These are phyloP conservation scores for Thalassiosira allenii DNA, from an alignment of 352 stramenopile species.

Conservation along the genomic window DNA sequence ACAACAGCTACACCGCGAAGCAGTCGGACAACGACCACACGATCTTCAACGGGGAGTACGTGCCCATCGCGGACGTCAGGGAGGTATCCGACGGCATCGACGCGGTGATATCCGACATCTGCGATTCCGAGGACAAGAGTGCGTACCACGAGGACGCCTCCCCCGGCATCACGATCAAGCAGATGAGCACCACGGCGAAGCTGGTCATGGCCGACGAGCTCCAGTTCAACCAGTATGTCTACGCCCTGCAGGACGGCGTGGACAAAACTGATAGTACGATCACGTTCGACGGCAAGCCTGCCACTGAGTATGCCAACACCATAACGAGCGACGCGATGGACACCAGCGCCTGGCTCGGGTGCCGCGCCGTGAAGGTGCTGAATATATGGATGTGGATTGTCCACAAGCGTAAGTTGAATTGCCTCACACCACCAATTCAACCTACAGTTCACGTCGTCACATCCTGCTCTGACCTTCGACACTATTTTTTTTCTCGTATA, in stretches of 20 bases:
- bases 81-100: constrained; percentile 44
- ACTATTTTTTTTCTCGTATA: too few species aligned
- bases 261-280: constrained; percentile 58
- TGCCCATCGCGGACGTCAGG: constrained; percentile 48
- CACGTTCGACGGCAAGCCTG: constrained; percentile 63
- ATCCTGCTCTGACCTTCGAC: too few species aligned
- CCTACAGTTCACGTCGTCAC: too few species aligned
- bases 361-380: constrained; percentile 59
- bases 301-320: constrained; percentile 76
- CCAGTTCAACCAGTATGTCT: constrained; percentile 83
- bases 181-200: constrained; percentile 67
- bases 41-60: constrained; percentile 63
- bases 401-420: too few species aligned
- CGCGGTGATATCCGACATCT: constrained; percentile 69
- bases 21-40: too few species aligned
- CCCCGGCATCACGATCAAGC: constrained; percentile 57
- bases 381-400: constrained; percentile 82
- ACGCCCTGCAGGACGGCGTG: constrained; percentile 75
- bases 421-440: too few species aligned
- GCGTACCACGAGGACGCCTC: constrained; percentile 53
- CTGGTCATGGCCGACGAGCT: constrained; percentile 74
- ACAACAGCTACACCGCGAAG: constrained; percentile 26
- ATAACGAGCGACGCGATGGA: constrained; percentile 77
- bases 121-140: constrained; percentile 33
- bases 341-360: constrained; percentile 54